A percentile compares a stretch with the other conserved stretches of the same genome.
These are phyloP conservation scores for Phytophthora colocasiae DNA, from an alignment of 352 stramenopile genomes.

Conservation along the genomic window DNA sequence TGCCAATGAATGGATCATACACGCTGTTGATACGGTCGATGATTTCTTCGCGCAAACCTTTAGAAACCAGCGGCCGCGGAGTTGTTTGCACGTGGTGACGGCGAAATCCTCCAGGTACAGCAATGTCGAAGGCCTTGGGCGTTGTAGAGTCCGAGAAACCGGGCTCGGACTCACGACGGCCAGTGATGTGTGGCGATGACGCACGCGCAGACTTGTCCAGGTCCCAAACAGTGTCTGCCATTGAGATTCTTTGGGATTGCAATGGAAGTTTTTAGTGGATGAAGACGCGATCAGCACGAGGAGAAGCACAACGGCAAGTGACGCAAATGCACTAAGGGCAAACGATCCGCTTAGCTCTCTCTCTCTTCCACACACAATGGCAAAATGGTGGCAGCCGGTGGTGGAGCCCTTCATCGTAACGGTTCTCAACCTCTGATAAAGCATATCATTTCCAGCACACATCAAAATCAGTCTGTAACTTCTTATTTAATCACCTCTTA, in stretches of 20 bases:
- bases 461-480: no score
- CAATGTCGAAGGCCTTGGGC: slow-evolving; percentile 66
- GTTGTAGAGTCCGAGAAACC: slow-evolving; percentile 41
- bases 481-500: not conserved
- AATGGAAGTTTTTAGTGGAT: not conserved
- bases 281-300: slow-evolving; percentile 4
- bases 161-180: slow-evolving; percentile 68
- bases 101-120: slow-evolving; percentile 73
- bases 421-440: not conserved
- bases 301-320: slow-evolving; percentile 7
- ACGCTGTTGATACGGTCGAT: slow-evolving; percentile 74
- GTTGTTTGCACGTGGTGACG: slow-evolving; percentile 71
- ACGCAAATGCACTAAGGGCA: not conserved
- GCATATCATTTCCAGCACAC: no score
- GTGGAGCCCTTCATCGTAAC: slow-evolving; percentile 20
- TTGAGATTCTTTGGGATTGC: slow-evolving; percentile 25
- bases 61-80: slow-evolving; percentile 47
- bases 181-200: slow-evolving; percentile 36
- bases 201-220: slow-evolving; percentile 53
- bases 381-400: slow-evolving; percentile 25
- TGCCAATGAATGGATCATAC: slow-evolving; percentile 87
- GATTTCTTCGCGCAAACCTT: slow-evolving; percentile 72
- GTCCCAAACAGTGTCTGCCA: slow-evolving; percentile 60
- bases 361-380: slow-evolving; percentile 29
- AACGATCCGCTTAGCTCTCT: slow-evolving; percentile 2